A percentile compares a stretch with the other conserved stretches of the same genome.
Conservation (phyloP, 306 rosid genomes). For the Acacia crassicarpa region DNA sequence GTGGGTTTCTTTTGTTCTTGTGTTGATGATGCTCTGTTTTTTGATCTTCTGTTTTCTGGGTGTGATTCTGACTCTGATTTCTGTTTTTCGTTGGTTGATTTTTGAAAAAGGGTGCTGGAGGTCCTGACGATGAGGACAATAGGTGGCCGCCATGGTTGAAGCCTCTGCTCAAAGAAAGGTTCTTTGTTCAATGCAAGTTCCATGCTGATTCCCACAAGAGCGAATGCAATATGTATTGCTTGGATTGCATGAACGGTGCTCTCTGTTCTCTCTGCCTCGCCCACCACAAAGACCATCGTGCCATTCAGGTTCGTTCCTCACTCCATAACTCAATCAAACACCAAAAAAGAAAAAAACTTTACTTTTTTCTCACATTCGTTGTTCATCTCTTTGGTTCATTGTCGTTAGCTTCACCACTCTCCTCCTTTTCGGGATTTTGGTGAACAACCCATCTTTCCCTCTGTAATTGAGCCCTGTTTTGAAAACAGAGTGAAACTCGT, state of each 20-base stretch:
- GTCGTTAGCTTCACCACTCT: constrained; percentile 9
- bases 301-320: constrained; percentile 62
- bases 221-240: constrained; percentile 93
- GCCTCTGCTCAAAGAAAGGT: constrained; percentile 75
- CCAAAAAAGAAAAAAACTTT: neutral
- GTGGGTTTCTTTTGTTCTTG: neutral
- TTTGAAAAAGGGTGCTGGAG: constrained; percentile 69
- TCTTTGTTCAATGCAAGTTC: constrained; percentile 86
- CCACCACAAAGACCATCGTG: constrained; percentile 83
- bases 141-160: constrained; percentile 98
- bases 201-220: constrained; percentile 91
- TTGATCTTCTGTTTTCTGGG: constrained; percentile 12
- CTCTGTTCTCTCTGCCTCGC: constrained; percentile 85
- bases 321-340: neutral
- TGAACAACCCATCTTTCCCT: neutral
- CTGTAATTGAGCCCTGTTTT: neutral
- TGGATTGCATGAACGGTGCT: constrained; percentile 91
- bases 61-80: constrained; percentile 26
- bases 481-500: neutral
- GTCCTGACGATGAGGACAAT: constrained; percentile 74
- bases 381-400: neutral
- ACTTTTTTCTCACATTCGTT: neutral
- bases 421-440: constrained; percentile 1
- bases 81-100: neutral
- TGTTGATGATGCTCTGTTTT: neutral